Percentiles rank a stretch among this genome's conserved stretches.
Evolutionary conservation across 2,329 filamentous ascomycete genomes (phyloP).

Genomic region (Colletotrichum falcatum): DNA sequence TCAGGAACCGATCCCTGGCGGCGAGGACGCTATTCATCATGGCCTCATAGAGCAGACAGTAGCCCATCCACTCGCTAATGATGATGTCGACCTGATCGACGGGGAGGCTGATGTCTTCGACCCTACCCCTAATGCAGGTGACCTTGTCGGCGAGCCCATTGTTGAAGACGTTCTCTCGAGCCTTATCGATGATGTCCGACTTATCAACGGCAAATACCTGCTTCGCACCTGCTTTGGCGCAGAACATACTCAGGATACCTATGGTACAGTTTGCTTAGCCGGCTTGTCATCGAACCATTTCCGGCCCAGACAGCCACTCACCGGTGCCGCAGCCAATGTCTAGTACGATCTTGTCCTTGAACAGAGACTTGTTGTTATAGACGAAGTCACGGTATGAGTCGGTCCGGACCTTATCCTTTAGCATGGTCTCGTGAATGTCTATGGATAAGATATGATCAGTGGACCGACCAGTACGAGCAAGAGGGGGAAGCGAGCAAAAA

Average conservation of each 20-base stretch:
- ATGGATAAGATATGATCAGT: constrained; percentile 27
- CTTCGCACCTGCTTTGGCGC: constrained; percentile 87
- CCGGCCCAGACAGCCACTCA: constrained; percentile 47
- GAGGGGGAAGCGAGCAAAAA: neutral
- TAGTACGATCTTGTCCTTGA: constrained; percentile 86
- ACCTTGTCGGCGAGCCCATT: constrained; percentile 82
- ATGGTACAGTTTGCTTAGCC: constrained; percentile 1
- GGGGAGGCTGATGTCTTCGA: constrained; percentile 86
- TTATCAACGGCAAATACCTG: constrained; percentile 93
- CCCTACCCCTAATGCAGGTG: constrained; percentile 84
- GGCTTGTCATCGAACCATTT: neutral
- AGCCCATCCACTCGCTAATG: constrained; percentile 98
- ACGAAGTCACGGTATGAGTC: constrained; percentile 96
- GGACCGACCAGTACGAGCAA: neutral
- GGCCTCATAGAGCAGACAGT: constrained; percentile 91
- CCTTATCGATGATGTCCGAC: constrained; percentile 88
- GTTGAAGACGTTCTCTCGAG: constrained; percentile 84
- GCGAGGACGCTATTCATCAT: constrained; percentile 95
- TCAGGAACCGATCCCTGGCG: constrained; percentile 88
- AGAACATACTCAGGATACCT: constrained; percentile 95
- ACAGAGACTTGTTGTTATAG: constrained; percentile 89
- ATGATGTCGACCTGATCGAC: constrained; percentile 91
- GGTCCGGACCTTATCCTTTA: constrained; percentile 89
- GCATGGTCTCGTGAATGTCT: constrained; percentile 96
- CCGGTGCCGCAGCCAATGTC: constrained; percentile 89